Evolutionary conservation across 495 filamentous ascomycete species (phyloP), one percentile per base, ranked within the genome.

Genomic region (Penicillium longicatenatum): DNA sequence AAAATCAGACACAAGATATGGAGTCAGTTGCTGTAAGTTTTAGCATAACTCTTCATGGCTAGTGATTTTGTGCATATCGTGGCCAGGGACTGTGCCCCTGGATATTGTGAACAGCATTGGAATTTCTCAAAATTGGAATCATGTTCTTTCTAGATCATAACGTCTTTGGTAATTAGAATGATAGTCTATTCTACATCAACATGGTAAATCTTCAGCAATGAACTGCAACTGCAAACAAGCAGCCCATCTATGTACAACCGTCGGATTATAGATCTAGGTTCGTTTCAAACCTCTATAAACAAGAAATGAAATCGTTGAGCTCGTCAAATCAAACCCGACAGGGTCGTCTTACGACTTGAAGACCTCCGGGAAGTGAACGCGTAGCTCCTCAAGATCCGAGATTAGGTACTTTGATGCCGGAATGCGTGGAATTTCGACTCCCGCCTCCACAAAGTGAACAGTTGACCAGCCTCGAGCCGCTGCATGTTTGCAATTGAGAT

Each of bases 391-490:
- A 24, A 97, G 75, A 56, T 82, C 80, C 29, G 79, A 76, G 58
- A 97, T 86, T 64, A 88, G 82, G 65, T 88, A 85, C 58, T 88
- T 81, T 39, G 84, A 85, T 9, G 86, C 88, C 45, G 73, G 82
- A 5, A 74, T 76, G 26, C 66, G 66, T 0, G 91, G 92, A 16
- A 76, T 63, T 22, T 80, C 75, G 39, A 88, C 71, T 1, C 75
- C 81, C 10, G 88, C 82, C 63, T 96, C 93, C 0, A 97, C 82
- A n/a, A 96, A 77, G 69, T 97, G 92, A 29, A 79, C 88, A 0
- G 85, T 78, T 2, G 79, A 87, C 92, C 92, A 97, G 12, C 92
- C 92, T 31, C 92, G 77, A 29, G 82, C 82, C 49, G 88, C 80
- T 0, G 89, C 88, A 60, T 83, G 82, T 49, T 76, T 82, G 65